Conservation (phyloP, 495 filamentous ascomycete species). For the Podospora anserina region DNA sequence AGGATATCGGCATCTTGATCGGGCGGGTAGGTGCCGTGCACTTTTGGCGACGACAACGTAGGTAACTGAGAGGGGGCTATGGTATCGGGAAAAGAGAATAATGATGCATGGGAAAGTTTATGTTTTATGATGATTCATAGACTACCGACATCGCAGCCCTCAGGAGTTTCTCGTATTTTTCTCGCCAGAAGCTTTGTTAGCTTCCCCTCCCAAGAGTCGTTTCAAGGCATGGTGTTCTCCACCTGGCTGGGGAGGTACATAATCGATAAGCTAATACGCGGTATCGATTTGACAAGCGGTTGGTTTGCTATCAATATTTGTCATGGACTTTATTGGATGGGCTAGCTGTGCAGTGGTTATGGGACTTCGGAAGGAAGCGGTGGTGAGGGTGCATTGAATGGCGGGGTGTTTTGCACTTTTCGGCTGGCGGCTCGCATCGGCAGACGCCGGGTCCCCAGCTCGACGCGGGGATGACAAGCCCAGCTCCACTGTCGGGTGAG, state of each 20-base stretch:
- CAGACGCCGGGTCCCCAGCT: neutral
- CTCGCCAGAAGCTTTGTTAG: neutral
- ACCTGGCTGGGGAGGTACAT: neutral
- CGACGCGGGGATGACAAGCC: neutral
- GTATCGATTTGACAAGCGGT: neutral
- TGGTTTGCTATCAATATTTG: neutral
- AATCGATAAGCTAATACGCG: neutral
- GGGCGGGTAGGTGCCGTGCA: neutral
- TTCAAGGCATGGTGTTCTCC: neutral
- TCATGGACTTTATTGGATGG: too few relatives aligned
- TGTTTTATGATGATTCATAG: neutral
- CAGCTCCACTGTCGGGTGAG: neutral
- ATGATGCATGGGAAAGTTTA: neutral
- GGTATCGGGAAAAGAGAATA: neutral
- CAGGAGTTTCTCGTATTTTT: neutral
- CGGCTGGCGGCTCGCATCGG: neutral
- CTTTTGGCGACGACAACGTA: neutral
- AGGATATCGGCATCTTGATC: neutral
- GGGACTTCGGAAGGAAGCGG: too few relatives aligned
- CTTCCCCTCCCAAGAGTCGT: neutral
- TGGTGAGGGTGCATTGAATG: too few relatives aligned
- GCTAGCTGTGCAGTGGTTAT: too few relatives aligned
- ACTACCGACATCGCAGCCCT: neutral
- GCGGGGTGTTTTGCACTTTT: neutral
- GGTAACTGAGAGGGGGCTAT: neutral